phyloP scores from a whole-genome alignment of 768 basidiomycete species.

The Leccinum subtestaceum region DNA sequence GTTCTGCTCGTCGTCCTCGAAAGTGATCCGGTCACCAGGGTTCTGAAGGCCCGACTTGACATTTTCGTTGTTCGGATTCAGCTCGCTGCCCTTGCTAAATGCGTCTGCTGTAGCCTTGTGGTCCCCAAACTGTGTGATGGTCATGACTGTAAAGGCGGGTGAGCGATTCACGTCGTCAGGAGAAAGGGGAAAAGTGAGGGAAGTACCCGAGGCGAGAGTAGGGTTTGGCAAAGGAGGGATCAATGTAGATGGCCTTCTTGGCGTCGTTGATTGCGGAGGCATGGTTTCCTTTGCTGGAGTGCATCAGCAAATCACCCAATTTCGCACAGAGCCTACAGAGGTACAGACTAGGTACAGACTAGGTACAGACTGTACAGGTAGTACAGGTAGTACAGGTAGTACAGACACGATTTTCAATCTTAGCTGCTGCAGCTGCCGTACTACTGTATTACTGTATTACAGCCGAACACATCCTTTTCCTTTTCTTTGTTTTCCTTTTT shows the following conservation, averaged over 20 bases:
- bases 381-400: too few relatives aligned
- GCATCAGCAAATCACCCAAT: slow-evolving; percentile 4
- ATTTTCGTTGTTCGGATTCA: slow-evolving; percentile 81
- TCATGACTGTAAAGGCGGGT: slow-evolving; percentile 64
- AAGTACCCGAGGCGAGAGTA: slow-evolving; percentile 88
- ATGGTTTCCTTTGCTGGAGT: slow-evolving; percentile 83
- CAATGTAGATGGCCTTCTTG: slow-evolving; percentile 77
- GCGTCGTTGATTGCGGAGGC: slow-evolving; percentile 83
- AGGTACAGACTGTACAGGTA: too few relatives aligned
- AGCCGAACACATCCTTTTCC: too few relatives aligned
- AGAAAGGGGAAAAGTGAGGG: slow-evolving; percentile 8
- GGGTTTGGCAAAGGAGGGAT: slow-evolving; percentile 84
- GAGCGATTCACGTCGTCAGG: slow-evolving; percentile 8
- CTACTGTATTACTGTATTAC: too few relatives aligned
- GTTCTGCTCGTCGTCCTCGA: slow-evolving; percentile 31
- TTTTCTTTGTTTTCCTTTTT: too few relatives aligned
- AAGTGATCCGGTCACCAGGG: slow-evolving; percentile 61
- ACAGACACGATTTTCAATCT: too few relatives aligned
- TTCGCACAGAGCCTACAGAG: too few relatives aligned
- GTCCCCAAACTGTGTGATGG: slow-evolving; percentile 77
- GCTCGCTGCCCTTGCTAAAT: slow-evolving; percentile 78
- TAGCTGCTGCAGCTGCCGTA: too few relatives aligned
- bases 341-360: too few relatives aligned
- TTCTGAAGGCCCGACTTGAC: slow-evolving; percentile 81
- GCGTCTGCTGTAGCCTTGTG: slow-evolving; percentile 74